These are phyloP conservation scores for Nemania diffusa DNA, from an alignment of 2,329 filamentous ascomycete genomes.

Conservation along the genomic window DNA sequence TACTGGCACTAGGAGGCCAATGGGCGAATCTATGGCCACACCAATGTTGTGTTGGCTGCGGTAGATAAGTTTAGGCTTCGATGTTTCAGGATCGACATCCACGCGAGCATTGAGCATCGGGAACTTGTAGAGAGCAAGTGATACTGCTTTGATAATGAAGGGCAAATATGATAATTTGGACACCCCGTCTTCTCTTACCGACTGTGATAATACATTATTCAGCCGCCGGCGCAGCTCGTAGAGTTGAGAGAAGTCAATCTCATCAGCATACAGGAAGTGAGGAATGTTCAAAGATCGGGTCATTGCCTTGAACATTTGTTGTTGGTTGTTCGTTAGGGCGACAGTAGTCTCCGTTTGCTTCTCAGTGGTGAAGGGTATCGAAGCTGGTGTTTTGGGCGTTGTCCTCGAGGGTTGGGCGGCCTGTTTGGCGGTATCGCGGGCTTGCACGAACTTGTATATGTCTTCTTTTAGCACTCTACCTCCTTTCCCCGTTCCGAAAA, in stretches of 20 bases:
- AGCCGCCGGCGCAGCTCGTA: constrained; percentile 77
- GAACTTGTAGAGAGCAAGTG: constrained; percentile 81
- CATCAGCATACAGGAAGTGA: constrained; percentile 94
- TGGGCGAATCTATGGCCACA: constrained; percentile 92
- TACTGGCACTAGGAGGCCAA: constrained; percentile 89
- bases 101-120: constrained; percentile 90
- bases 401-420: constrained; percentile 38
- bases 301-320: constrained; percentile 98
- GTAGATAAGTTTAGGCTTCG: constrained; percentile 79
- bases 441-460: constrained; percentile 76
- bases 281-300: constrained; percentile 90
- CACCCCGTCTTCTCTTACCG: constrained; percentile 56
- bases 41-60: constrained; percentile 93
- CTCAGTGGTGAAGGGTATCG: constrained; percentile 51
- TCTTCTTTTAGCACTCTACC: constrained; percentile 94
- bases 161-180: constrained; percentile 87
- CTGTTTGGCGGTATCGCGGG: constrained; percentile 48
- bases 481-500: constrained; percentile 88
- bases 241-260: constrained; percentile 82
- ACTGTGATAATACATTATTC: constrained; percentile 68
- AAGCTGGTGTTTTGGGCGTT: constrained; percentile 47
- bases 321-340: constrained; percentile 80
- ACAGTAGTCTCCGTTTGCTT: constrained; percentile 75
- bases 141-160: constrained; percentile 96
- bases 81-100: constrained; percentile 65